Conservation (phyloP, 202 grass and related monocot species). For the Schoenoplectus tabernaemontani region DNA sequence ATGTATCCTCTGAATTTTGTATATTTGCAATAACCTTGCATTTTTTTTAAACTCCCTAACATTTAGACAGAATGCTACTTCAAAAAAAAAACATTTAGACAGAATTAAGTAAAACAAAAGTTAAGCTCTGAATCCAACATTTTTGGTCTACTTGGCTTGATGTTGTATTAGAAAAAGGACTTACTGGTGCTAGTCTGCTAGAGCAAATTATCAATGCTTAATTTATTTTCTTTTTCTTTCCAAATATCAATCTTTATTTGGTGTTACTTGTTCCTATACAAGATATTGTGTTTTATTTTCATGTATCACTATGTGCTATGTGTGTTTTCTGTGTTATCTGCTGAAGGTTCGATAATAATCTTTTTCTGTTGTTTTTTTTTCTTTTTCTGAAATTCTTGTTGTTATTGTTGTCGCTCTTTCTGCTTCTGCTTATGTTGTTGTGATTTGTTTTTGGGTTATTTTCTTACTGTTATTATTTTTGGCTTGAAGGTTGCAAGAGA, state of each 20-base stretch:
- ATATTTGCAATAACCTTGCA: neutral
- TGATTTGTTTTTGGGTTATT: neutral
- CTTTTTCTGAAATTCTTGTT: neutral
- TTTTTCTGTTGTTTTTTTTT: no score
- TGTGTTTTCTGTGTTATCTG: neutral
- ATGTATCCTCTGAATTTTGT: neutral
- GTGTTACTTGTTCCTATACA: neutral
- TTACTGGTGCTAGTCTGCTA: neutral
- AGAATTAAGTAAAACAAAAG: neutral
- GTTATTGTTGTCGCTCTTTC: neutral
- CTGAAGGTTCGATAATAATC: neutral
- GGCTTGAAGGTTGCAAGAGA: constrained; percentile 74
- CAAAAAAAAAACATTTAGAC: no score
- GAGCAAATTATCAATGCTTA: neutral
- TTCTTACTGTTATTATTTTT: constrained; percentile 15
- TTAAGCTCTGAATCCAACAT: neutral
- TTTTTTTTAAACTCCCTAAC: neutral
- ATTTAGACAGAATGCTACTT: neutral
- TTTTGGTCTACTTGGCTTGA: neutral
- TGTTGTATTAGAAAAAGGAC: neutral
- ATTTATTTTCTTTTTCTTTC: neutral
- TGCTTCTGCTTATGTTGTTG: neutral
- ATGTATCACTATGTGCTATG: neutral
- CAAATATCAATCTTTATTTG: neutral
- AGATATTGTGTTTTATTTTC: neutral